A percentile compares a stretch with the other conserved stretches of the same genome.
phyloP scores from a whole-genome alignment of 2,329 filamentous ascomycete genomes.

The Fusarium nelsonii region DNA sequence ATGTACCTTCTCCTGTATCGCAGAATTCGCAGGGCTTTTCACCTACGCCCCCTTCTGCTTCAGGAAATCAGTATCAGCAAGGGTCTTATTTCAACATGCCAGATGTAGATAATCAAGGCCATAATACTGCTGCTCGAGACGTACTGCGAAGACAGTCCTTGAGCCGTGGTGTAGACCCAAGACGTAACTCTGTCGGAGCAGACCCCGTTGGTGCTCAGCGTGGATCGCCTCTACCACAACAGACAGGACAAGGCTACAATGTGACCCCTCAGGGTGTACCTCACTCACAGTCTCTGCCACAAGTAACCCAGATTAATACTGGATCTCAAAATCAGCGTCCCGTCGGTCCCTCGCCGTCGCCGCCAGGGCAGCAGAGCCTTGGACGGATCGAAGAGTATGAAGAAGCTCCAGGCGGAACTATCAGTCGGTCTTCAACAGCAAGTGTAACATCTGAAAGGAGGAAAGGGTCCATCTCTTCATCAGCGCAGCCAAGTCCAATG shows the following conservation, averaged over 20 bases:
- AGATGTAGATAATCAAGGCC: slow-evolving; percentile 37
- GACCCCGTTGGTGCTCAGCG: slow-evolving; percentile 28
- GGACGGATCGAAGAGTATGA: slow-evolving; percentile 47
- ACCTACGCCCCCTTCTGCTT: slow-evolving; percentile 33
- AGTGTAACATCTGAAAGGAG: slow-evolving; percentile 29
- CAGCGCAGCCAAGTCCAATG: slow-evolving; percentile 36
- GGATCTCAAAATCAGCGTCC: slow-evolving; percentile 20
- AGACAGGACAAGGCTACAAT: slow-evolving; percentile 11
- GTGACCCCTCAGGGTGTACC: slow-evolving; percentile 10
- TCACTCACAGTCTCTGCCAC: slow-evolving; percentile 30
- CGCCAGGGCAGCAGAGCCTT: slow-evolving; percentile 36
- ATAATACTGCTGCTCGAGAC: slow-evolving; percentile 41
- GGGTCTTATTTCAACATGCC: slow-evolving; percentile 41
- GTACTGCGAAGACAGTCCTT: slow-evolving; percentile 44
- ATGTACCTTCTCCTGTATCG: slow-evolving; percentile 45
- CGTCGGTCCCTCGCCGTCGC: slow-evolving; percentile 16
- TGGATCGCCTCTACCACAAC: slow-evolving; percentile 29
- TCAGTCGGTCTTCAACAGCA: slow-evolving; percentile 38
- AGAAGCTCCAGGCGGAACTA: slow-evolving; percentile 27
- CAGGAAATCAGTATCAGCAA: slow-evolving; percentile 28
- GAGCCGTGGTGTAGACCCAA: slow-evolving; percentile 36
- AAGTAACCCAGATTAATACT: slow-evolving; percentile 27
- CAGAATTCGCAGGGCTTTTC: slow-evolving; percentile 36
- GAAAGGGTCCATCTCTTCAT: slow-evolving; percentile 33
- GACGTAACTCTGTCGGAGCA: slow-evolving; percentile 40